Percentiles rank a stretch among this genome's conserved stretches.
These are phyloP conservation scores for Daldinia sp. DNA, from an alignment of 2,329 filamentous ascomycete genomes.

Conservation along the genomic window DNA sequence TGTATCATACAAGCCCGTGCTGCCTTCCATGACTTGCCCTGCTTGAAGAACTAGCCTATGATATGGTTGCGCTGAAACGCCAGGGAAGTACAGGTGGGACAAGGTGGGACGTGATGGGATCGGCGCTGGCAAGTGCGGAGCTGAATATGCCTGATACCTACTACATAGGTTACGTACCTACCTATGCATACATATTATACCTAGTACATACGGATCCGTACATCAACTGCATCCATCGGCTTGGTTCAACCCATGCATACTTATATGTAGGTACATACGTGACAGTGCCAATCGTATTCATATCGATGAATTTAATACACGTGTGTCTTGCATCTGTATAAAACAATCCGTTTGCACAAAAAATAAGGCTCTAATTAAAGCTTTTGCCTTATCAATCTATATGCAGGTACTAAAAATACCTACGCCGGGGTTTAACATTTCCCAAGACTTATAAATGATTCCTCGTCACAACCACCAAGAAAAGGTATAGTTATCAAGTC, in stretches of 20 bases:
- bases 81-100: conserved; percentile 26
- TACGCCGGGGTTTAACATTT: neutral
- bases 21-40: conserved; percentile 16
- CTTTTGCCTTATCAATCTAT: neutral
- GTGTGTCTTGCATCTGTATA: neutral
- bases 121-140: conserved; percentile 25
- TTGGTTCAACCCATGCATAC: neutral
- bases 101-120: conserved; percentile 23
- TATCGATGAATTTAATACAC: neutral
- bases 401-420: neutral
- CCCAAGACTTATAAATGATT: neutral
- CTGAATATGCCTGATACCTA: conserved; percentile 3
- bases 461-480: neutral
- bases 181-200: neutral
- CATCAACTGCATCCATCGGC: neutral
- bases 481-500: neutral
- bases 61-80: conserved; percentile 25
- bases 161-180: neutral
- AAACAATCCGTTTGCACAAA: neutral
- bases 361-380: neutral
- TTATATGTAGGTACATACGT: neutral
- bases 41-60: conserved; percentile 1
- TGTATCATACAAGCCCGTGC: conserved; percentile 2
- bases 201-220: neutral
- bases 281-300: neutral